Base-by-base conservation (phyloP, 805 yeast genomes). In the Zygosaccharomyces pseudorouxii region DNA sequence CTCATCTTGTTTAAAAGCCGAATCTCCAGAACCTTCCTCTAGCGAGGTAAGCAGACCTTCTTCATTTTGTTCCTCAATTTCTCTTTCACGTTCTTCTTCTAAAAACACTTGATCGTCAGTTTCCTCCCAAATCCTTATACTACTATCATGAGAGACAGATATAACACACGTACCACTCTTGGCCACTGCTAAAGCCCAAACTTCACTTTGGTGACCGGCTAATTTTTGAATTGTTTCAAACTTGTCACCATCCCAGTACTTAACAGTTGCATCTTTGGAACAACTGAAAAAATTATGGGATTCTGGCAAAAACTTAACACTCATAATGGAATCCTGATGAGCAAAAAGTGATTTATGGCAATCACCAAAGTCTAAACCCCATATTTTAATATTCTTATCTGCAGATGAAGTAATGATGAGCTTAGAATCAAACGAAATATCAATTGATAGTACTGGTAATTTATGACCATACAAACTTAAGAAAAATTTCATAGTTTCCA, bases 281-380 rank as follows among this genome's bases (percentile, higher is more conserved):
- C 88, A 82, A 48, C 95, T 84, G 70, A 93, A 86, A 68, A 93
- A 90, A 65, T 90, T 81, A 64, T 92, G 96, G 11, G 86, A 76
- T n/a, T 81, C 82, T 1, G 95, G 92, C 45, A 89, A 75, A 61
- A 93, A 93, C 52, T 73, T 78, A 27, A 92, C 96, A 54, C 78
- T 76, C 96, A 92, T 88, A 50, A 93, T 87, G 3, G 96, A 84
- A 66, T 93, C 99, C 62, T 89, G 96, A 65, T 93, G 99, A 9
- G 95, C 99, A 67, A 93, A 93, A 23, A 93, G 80, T 1, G 98
- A 92, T 65, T 85, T 86, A 68, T 93, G 99, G 74, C 99, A 93
- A 69, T 93, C 99, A 69, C 99, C 99, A 69, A 93, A 93, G 67
- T 93, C 99, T 50, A 93, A 72, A 45, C 99, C 99, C 99, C 99